Evolutionary conservation across 106 monocot genomes (phyloP).

Genomic region (Dioscorea dumetorum): DNA sequence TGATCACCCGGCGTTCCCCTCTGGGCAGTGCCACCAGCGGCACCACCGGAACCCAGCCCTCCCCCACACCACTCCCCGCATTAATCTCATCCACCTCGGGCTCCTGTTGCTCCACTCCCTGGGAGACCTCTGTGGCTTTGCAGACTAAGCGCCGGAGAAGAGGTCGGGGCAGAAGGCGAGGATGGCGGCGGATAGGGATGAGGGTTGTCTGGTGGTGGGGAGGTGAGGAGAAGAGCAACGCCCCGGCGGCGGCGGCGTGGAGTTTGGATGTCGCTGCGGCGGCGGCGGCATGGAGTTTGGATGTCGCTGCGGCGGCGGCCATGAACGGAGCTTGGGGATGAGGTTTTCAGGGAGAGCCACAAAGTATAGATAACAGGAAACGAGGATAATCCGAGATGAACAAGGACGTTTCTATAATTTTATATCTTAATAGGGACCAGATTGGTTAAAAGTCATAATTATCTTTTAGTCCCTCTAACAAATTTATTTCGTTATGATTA

Average conservation of each 20-base stretch:
- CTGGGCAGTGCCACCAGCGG: conserved; percentile 76
- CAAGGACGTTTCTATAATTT: no score
- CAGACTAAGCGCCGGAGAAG: conserved; percentile 17
- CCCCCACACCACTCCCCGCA: conserved; percentile 22
- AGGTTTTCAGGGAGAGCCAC: conserved; percentile 13
- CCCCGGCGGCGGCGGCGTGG: conserved; percentile 11
- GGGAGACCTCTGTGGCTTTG: conserved; percentile 65
- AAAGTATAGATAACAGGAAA: conserved; percentile 17
- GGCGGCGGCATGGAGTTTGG: conserved; percentile 9
- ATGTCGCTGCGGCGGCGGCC: not conserved
- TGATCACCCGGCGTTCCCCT: conserved; percentile 86
- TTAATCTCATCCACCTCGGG: not conserved
- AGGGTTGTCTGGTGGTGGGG: conserved; percentile 1
- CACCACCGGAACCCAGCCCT: conserved; percentile 81
- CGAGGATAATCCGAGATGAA: no score
- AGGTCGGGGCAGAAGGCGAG: not conserved
- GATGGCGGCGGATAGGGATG: not conserved
- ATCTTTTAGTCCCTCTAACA: no score
- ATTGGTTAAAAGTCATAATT: no score
- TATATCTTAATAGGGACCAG: no score
- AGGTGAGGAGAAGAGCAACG: conserved; percentile 26
- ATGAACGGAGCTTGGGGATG: not conserved
- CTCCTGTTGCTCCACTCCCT: conserved; percentile 32
- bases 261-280: conserved; percentile 5
- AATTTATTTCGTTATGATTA: no score